These are phyloP conservation scores for Coniferiporia sulphurascens DNA, from an alignment of 1,284 basidiomycete species.

Conservation along the genomic window DNA sequence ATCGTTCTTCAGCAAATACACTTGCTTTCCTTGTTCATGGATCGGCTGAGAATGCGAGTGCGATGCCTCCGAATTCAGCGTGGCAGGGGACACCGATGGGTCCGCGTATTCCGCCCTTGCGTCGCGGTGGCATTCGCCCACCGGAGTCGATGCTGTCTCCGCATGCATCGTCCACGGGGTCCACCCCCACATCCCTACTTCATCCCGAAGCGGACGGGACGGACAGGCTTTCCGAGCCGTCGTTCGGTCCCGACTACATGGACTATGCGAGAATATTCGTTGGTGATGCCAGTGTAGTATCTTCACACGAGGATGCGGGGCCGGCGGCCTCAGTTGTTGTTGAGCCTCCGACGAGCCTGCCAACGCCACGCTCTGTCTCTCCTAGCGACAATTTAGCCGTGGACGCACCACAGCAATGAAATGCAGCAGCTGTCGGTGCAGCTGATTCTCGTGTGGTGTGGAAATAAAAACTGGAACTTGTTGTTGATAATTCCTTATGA, in stretches of 20 bases:
- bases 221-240: background rate
- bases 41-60: background rate
- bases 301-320: background rate
- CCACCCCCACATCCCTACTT: background rate
- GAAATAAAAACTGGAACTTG: background rate
- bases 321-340: background rate
- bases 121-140: slow-evolving; percentile 54
- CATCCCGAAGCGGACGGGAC: background rate
- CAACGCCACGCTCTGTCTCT: slow-evolving; percentile 15
- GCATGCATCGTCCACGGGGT: background rate
- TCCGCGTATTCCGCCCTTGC: slow-evolving; percentile 40
- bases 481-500: background rate
- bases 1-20: background rate
- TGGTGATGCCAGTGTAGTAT: too few species aligned
- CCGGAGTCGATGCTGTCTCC: slow-evolving; percentile 46
- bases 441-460: background rate
- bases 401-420: background rate
- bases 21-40: background rate
- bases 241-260: background rate
- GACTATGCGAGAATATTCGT: too few species aligned
- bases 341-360: slow-evolving; percentile 11
- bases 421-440: background rate
- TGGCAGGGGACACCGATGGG: background rate
- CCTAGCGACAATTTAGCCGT: background rate
- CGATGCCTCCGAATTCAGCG: background rate